phyloP scores from a whole-genome alignment of 805 yeast genomes.

The Zygoascus biomembranicola region DNA sequence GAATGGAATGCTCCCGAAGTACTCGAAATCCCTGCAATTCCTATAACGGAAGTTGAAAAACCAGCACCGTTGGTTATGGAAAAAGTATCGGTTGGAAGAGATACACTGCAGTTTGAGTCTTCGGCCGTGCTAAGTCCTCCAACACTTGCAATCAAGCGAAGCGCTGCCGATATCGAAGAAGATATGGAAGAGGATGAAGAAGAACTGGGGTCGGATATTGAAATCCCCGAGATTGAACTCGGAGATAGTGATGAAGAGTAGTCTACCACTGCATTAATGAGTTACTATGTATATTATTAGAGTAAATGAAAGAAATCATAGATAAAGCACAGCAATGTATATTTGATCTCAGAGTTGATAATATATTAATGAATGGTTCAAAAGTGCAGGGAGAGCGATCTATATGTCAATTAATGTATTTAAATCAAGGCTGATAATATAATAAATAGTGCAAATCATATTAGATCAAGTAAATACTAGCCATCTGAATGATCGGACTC shows the following conservation, averaged over 20 bases:
- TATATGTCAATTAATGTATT: too few species aligned
- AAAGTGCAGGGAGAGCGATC: too few species aligned
- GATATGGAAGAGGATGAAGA: constrained; percentile 4
- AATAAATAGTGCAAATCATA: too few species aligned
- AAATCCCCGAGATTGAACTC: constrained; percentile 39
- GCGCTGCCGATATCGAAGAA: not conserved
- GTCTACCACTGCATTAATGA: not conserved
- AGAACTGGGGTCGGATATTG: constrained; percentile 32
- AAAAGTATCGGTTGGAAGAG: not conserved
- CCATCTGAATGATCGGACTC: not conserved
- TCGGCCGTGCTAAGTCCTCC: not conserved
- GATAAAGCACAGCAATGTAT: too few species aligned
- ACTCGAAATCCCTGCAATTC: not conserved
- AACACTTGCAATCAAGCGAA: not conserved
- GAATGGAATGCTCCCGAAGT: not conserved
- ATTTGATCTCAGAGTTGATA: too few species aligned
- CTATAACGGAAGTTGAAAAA: not conserved
- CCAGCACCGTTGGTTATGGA: not conserved
- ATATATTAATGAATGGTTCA: too few species aligned
- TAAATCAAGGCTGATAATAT: too few species aligned
- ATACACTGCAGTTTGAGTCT: not conserved
- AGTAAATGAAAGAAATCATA: not conserved
- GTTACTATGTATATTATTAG: not conserved
- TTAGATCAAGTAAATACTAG: too few species aligned
- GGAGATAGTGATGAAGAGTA: constrained; percentile 34